Evolutionary conservation across 306 rosid genomes (phyloP).

Genomic region (Cicer arietinum): DNA sequence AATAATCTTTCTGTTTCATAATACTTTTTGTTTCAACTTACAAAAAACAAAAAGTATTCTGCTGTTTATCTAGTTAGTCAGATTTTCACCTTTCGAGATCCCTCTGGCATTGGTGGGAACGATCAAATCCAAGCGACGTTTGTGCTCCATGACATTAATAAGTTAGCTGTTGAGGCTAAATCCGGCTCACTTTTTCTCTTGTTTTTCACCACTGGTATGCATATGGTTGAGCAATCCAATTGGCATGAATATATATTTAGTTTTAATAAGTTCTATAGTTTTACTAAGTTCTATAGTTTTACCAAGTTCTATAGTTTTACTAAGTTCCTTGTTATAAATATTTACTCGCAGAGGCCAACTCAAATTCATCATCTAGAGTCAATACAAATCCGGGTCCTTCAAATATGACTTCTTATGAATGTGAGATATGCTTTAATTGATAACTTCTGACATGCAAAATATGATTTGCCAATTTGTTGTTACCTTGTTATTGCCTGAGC

Average conservation of each 20-base stretch:
- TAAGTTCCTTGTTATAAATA: conserved; percentile 32
- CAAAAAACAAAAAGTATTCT: conserved; percentile 52
- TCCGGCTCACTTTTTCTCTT: conserved; percentile 63
- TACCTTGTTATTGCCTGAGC: conserved; percentile 21
- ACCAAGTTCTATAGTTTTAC: conserved; percentile 7
- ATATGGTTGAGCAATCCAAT: conserved; percentile 30
- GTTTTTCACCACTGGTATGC: conserved; percentile 78
- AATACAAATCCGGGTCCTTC: conserved; percentile 50
- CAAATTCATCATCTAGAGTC: conserved; percentile 53
- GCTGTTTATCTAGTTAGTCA: conserved; percentile 66
- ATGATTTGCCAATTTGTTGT: conserved; percentile 6
- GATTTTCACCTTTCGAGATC: conserved; percentile 54
- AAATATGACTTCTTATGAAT: conserved; percentile 59
- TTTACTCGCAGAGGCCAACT: conserved; percentile 61
- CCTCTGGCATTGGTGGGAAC: conserved; percentile 51
- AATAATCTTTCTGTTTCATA: conserved; percentile 21
- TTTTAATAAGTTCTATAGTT: conserved; percentile 11
- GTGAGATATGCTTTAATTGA: conserved; percentile 62
- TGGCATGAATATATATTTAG: conserved; percentile 15
- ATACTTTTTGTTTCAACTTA: conserved; percentile 26
- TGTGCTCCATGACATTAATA: conserved; percentile 67
- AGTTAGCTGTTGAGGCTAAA: conserved; percentile 65
- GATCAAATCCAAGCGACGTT: conserved; percentile 62
- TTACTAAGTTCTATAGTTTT: conserved; percentile 14
- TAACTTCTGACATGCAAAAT: conserved; percentile 12